Evolutionary conservation across 2,329 filamentous ascomycete species (phyloP).

Genomic region (Cordyceps cicadae): DNA sequence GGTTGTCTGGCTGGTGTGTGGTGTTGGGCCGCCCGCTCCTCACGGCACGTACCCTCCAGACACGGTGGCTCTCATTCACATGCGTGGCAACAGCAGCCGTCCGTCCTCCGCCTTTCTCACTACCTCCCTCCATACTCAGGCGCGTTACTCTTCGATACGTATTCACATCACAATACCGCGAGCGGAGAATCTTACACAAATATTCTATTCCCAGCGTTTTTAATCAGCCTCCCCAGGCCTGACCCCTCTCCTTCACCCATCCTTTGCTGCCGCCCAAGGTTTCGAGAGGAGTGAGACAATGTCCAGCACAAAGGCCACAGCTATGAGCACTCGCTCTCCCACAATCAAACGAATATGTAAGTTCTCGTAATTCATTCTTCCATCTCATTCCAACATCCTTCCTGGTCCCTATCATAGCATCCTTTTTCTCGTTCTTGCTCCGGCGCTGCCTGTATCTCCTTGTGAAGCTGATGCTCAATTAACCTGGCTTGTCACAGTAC

Average conservation of each 20-base stretch:
- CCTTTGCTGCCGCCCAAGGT: background rate
- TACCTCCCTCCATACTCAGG: background rate
- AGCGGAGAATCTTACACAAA: no score
- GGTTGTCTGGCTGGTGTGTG: no score
- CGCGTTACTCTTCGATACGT: background rate
- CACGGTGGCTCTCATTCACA: conserved; percentile 8
- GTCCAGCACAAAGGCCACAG: conserved; percentile 2
- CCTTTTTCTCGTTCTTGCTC: background rate
- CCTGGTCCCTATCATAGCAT: background rate
- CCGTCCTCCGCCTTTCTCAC: background rate
- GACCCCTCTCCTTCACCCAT: background rate
- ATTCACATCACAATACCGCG: background rate
- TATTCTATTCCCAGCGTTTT: background rate
- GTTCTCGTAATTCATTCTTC: background rate
- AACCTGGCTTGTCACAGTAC: conserved; percentile 45
- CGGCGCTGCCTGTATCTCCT: background rate
- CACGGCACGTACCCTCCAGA: background rate
- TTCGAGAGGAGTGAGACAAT: background rate
- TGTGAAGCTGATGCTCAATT: background rate
- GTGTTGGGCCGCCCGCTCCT: background rate
- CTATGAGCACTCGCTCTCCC: conserved; percentile 63
- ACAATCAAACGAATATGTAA: conserved; percentile 76
- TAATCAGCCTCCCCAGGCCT: background rate
- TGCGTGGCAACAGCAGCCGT: background rate
- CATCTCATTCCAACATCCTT: background rate